Conservation (phyloP, 1,284 basidiomycete species). For the Rugiboletus extremiorientalis region DNA sequence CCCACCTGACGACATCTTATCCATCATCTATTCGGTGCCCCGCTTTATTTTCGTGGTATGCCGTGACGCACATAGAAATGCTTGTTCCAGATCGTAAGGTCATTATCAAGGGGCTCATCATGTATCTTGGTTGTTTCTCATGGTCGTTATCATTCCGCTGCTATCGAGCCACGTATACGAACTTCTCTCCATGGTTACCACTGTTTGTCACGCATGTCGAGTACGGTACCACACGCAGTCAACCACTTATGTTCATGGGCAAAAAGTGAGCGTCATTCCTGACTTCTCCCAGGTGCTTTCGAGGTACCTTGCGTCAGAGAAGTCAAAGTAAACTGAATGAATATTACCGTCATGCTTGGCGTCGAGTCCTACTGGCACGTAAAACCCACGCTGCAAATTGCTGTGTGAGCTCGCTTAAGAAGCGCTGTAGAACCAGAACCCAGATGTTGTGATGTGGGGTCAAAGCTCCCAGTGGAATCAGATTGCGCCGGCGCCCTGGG, state of each 20-base stretch:
- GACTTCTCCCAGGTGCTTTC: not conserved
- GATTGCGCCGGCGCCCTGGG: not conserved
- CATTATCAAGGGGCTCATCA: constrained; percentile 10
- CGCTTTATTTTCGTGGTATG: constrained; percentile 16
- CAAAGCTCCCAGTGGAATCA: not conserved
- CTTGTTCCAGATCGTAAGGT: constrained; percentile 2
- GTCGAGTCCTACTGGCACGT: no score
- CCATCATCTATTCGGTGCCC: constrained; percentile 27
- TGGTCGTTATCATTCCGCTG: constrained; percentile 12
- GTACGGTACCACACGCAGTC: not conserved
- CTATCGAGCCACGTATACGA: constrained; percentile 1
- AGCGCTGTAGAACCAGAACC: not conserved
- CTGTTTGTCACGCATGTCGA: not conserved
- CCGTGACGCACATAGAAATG: constrained; percentile 23
- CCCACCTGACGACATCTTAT: constrained; percentile 20
- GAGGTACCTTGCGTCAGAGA: not conserved
- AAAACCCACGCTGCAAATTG: constrained; percentile 11
- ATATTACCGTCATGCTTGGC: no score
- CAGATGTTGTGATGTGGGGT: not conserved
- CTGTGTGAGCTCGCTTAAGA: not conserved
- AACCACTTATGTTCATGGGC: constrained; percentile 4
- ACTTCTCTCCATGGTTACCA: not conserved
- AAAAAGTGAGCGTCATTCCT: constrained; percentile 1
- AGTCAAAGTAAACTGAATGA: no score
- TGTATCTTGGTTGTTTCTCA: constrained; percentile 16